These are phyloP conservation scores for Dictyostelium capitatum DNA, from an alignment of 78 protist species.

Conservation along the genomic window DNA sequence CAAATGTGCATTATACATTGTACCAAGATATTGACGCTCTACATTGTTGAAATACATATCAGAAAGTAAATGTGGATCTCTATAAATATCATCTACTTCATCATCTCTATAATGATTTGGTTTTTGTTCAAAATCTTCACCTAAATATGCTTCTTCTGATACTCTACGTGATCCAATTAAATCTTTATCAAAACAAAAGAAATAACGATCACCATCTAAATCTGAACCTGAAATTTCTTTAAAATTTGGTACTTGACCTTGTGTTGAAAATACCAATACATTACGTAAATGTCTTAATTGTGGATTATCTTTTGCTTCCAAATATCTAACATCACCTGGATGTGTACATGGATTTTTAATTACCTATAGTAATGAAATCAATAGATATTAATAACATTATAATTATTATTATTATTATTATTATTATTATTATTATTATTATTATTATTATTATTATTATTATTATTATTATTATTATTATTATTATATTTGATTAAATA, in stretches of 20 bases:
- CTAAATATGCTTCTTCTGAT: background rate
- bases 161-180: background rate
- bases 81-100: no score
- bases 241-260: slow-evolving; percentile 65
- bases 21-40: slow-evolving; percentile 34
- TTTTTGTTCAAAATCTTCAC: no score
- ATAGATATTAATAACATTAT: no score
- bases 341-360: slow-evolving; percentile 84
- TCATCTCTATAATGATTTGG: no score
- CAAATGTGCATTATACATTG: slow-evolving; percentile 62
- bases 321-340: slow-evolving; percentile 81
- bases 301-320: slow-evolving; percentile 2
- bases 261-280: slow-evolving; percentile 63
- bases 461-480: no score
- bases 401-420: no score
- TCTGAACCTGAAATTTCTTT: slow-evolving; percentile 73
- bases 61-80: no score
- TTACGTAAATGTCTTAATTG: background rate
- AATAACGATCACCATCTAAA: slow-evolving; percentile 86
- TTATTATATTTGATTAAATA: no score
- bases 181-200: slow-evolving; percentile 38
- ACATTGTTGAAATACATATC: background rate
- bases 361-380: no score
- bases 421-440: no score
- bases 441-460: no score